Evolutionary conservation across 148 eudicot species (phyloP), one percentile per base, ranked within the genome.

Genomic region (Diospyros lotus): DNA sequence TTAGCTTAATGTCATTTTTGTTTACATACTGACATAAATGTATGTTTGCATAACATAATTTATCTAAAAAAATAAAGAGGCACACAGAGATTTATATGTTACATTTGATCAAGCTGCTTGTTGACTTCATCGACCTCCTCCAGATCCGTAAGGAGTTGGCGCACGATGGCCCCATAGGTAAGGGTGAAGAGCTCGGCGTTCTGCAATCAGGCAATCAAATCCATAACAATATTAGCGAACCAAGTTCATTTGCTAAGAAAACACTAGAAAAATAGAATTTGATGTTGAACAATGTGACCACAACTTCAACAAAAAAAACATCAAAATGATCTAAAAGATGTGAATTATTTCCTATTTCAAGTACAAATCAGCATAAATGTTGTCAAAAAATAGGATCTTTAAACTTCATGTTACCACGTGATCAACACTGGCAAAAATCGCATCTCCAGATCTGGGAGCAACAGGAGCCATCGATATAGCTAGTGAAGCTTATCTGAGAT

Each of bases 81-180:
- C 44, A 38, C 52, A 46, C 10, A n/a, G n/a, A 40, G 28, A 18
- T n/a, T n/a, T n/a, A 15, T 44, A 39, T 9, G 6, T 41, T 63
- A 78, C 80, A 78, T 78, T 78, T 87, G 97, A 84, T 94, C 98
- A 77, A 94, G 97, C 89, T 94, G 98, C 74, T 92, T 92, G 86
- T 94, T 94, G 76, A 94, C 98, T 85, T 94, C 93, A 50, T 92
- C 97, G 54, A 94, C 95, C 80, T 94, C 98, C 80, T 94, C 98
- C 76, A 94, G 91, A 89, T 94, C 98, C 48, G 98, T 94, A 13
- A 94, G 80, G 60, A 94, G 74, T 74, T 94, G 98, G 41, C 98
- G 91, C 59, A 94, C 98, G 59, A 94, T 87, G n/a, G 98, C 98
- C n/a, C 98, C 98, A 73, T 94, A 94, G 4, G 98, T 94, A 61